Evolutionary conservation across 306 rosid species (phyloP), one percentile per base, ranked within the genome.

Genomic region (Datisca glomerata): DNA sequence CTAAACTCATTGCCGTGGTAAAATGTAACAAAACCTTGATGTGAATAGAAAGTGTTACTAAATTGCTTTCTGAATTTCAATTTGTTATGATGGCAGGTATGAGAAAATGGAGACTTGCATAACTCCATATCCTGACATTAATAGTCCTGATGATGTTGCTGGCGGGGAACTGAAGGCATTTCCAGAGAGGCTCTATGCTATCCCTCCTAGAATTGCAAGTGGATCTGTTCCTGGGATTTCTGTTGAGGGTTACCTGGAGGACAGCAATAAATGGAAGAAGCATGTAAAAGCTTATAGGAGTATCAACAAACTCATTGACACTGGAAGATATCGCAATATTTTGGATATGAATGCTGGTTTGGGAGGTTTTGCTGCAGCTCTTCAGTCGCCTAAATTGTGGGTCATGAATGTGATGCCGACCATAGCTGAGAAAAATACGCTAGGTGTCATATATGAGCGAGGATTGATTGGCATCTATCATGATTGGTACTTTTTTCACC

Each of bases 321-420:
- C 96, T 12, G 99, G 94, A 71, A 80, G 99, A 80, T 85, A 91
- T 61, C 94, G 85, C 63, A 91, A 91, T 63, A 73, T 91, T 29
- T 72, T 91, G 96, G 96, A 91, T 53, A 75, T 84, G 96, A 91
- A 78, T 75, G 94, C 96, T 51, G 94, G 87, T 46, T 65, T 91
- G 49, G 98, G 96, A 53, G 45, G 99, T 57, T 89, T 89, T 59
- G 93, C 91, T 50, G 95, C 95, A 2, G 93, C 93, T 8, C 54
- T 80, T 49, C 63, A 75, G 8, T 79, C 93, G 61, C 48, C 93
- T 3, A 89, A 89, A 62, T 63, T 75, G 23, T 89, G 95, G 97
- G 84, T 83, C 54, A 89, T 89, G 95, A 89, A 89, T 61, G 97
- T 83, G 21, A 57, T 89, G 59, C 97, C 97, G 33, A 83, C 93